Conservation (phyloP, 1,284 basidiomycete species). For the Irpex sp. region DNA sequence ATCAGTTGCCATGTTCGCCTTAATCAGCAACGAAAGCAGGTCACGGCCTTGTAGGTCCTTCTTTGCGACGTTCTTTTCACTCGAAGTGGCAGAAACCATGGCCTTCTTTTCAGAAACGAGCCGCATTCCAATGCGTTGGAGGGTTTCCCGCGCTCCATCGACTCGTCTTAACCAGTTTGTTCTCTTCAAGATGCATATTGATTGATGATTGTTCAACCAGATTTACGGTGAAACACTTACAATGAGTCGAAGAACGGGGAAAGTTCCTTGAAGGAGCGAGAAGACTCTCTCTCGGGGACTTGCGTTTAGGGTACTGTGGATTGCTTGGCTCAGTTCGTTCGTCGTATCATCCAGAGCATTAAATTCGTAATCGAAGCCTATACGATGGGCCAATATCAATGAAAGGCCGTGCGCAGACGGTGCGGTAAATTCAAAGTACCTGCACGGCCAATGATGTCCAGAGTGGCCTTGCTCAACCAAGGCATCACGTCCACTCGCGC, state of each 20-base stretch:
- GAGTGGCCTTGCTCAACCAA: conserved; percentile 40
- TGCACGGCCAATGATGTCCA: conserved; percentile 50
- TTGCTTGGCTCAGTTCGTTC: conserved; percentile 50
- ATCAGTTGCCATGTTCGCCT: conserved; percentile 46
- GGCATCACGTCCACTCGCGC: conserved; percentile 35
- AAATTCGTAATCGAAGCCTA: conserved; percentile 34
- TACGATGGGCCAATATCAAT: background rate
- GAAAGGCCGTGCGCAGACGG: background rate
- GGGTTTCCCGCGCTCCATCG: conserved; percentile 23
- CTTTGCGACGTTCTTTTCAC: conserved; percentile 22
- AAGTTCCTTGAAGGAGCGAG: conserved; percentile 30
- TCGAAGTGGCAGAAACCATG: conserved; percentile 16
- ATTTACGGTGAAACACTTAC: conserved; percentile 26
- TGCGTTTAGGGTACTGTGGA: conserved; percentile 24
- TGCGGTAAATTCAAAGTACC: conserved; percentile 22
- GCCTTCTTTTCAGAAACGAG: conserved; percentile 40
- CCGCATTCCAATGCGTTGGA: conserved; percentile 33
- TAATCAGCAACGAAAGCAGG: conserved; percentile 34
- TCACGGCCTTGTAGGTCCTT: conserved; percentile 22
- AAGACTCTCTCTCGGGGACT: conserved; percentile 30
- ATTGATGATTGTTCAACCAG: background rate
- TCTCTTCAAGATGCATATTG: conserved; percentile 20
- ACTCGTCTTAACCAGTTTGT: conserved; percentile 21
- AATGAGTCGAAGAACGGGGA: conserved; percentile 39
- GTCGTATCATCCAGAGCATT: conserved; percentile 34